These are phyloP conservation scores for Elsinoe necatrix DNA, from an alignment of 2,329 filamentous ascomycete genomes.

Conservation along the genomic window DNA sequence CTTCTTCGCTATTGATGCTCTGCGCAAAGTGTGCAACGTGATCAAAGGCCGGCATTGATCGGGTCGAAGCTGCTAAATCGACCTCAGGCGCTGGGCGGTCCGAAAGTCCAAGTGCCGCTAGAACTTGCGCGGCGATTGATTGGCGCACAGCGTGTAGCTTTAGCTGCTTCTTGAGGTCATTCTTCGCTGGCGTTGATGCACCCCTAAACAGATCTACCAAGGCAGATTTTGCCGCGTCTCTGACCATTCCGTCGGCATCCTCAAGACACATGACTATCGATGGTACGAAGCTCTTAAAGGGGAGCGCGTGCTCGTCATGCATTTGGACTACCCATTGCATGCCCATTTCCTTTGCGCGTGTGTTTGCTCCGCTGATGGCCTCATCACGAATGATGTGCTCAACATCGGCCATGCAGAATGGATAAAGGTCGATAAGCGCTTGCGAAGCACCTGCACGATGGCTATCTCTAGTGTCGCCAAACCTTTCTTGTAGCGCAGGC, in stretches of 20 bases:
- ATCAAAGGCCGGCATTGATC: conserved; percentile 33
- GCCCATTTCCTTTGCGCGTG: conserved; percentile 73
- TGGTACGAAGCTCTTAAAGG: conserved; percentile 76
- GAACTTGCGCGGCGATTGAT: conserved; percentile 73
- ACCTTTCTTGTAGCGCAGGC: conserved; percentile 68
- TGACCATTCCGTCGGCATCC: conserved; percentile 79
- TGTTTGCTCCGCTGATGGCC: conserved; percentile 71
- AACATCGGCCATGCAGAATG: conserved; percentile 60
- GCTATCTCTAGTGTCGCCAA: conserved; percentile 84
- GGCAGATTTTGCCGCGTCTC: conserved; percentile 72
- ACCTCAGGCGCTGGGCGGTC: conserved; percentile 25
- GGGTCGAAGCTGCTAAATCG: conserved; percentile 36
- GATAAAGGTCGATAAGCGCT: conserved; percentile 69
- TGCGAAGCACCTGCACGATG: conserved; percentile 66
- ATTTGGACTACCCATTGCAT: conserved; percentile 83
- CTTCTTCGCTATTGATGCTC: conserved; percentile 40
- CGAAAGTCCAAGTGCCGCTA: conserved; percentile 59
- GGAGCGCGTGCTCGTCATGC: conserved; percentile 69
- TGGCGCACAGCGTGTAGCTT: conserved; percentile 77
- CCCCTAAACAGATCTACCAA: conserved; percentile 82
- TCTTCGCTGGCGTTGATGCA: conserved; percentile 52
- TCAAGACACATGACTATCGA: conserved; percentile 78
- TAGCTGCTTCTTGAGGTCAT: conserved; percentile 79
- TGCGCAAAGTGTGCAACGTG: conserved; percentile 38
- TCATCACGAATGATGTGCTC: conserved; percentile 71